A percentile compares a stretch with the other conserved stretches of the same genome.
phyloP scores from a whole-genome alignment of 2,329 filamentous ascomycete genomes.

The Rhynchosporium graminicola region DNA sequence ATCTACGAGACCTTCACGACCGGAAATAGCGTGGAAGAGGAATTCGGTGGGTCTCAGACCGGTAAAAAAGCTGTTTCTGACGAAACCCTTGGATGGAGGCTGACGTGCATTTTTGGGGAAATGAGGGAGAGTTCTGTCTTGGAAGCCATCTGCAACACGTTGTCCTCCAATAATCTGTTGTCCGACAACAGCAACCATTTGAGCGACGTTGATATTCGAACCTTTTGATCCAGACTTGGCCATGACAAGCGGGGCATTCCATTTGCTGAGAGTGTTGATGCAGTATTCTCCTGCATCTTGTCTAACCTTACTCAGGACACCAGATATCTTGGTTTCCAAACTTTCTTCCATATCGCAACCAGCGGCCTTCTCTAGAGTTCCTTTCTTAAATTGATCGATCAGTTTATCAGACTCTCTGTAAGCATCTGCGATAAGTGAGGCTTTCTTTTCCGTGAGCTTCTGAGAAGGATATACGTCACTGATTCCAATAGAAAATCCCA shows the following conservation, averaged over 20 bases:
- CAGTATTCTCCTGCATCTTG: conserved; percentile 88
- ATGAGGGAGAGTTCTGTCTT: conserved; percentile 90
- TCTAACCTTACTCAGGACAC: conserved; percentile 88
- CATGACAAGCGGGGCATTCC: conserved; percentile 95
- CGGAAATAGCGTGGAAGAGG: conserved; percentile 97
- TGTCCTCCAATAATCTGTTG: conserved; percentile 96
- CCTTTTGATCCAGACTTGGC: conserved; percentile 96
- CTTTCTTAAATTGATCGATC: conserved; percentile 76
- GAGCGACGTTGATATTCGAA: conserved; percentile 95
- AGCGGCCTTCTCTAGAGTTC: conserved; percentile 80
- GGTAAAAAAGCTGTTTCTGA: conserved; percentile 95
- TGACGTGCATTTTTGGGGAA: conserved; percentile 92
- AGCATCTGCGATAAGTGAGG: conserved; percentile 72
- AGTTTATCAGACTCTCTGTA: conserved; percentile 82
- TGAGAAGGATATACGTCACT: conserved; percentile 87
- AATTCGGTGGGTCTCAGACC: conserved; percentile 90
- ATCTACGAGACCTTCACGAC: conserved; percentile 97
- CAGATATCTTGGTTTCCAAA: conserved; percentile 86
- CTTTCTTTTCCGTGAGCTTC: conserved; percentile 70
- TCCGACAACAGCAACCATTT: conserved; percentile 97
- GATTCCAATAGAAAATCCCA: conserved; percentile 94
- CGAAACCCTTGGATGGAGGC: conserved; percentile 95
- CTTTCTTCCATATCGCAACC: conserved; percentile 92
- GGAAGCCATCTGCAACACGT: conserved; percentile 93
- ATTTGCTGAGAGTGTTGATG: conserved; percentile 83